Percentiles rank a stretch among this genome's conserved stretches.
Evolutionary conservation across 306 rosid genomes (phyloP).

Genomic region (Leucaena leucocephala): DNA sequence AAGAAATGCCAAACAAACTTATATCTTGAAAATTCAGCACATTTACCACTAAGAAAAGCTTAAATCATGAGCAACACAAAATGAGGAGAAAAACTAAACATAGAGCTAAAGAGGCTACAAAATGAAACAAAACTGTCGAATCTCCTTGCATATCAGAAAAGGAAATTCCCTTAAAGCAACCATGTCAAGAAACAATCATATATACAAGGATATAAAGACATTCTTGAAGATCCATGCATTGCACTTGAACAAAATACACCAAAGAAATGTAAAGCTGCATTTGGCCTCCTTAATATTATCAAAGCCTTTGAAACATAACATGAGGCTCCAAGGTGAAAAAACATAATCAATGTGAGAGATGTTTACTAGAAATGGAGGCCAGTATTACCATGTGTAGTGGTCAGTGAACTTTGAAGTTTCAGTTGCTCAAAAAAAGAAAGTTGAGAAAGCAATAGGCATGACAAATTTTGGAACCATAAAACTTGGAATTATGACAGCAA

Average conservation of each 20-base stretch:
- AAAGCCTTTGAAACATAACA: background rate
- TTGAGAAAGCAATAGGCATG: background rate
- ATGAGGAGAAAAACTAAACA: background rate
- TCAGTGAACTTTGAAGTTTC: background rate
- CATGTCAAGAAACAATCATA: background rate
- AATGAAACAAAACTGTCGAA: background rate
- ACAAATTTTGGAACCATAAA: background rate
- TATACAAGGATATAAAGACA: background rate
- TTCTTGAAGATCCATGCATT: background rate
- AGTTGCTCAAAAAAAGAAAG: background rate
- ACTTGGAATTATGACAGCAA: no score
- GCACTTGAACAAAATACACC: background rate
- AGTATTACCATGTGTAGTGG: background rate
- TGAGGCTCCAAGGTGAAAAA: background rate
- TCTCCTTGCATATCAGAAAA: background rate
- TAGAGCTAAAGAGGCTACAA: background rate
- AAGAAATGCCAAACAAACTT: constrained; percentile 17
- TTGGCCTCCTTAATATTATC: background rate
- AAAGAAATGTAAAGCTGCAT: background rate
- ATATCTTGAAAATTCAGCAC: constrained; percentile 23
- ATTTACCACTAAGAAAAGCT: background rate
- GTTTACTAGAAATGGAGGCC: background rate
- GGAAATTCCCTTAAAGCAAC: background rate
- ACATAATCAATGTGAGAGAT: background rate
- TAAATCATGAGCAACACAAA: constrained; percentile 17